Conservation (phyloP, 768 basidiomycete species). For the Suillus placidus region DNA sequence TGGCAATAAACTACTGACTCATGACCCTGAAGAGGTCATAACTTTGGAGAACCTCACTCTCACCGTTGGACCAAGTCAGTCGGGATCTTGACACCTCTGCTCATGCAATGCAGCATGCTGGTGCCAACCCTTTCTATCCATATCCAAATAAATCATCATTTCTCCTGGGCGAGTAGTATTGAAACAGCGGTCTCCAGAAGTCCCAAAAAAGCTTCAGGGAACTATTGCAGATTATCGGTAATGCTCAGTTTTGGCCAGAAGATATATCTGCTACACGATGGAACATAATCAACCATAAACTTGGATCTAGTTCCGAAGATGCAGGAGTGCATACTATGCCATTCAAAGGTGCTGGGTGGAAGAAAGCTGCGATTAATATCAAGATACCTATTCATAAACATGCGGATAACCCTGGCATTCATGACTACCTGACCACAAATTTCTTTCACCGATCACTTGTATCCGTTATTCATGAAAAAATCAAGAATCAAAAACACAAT, state of each 20-base stretch:
- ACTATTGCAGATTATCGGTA: constrained; percentile 16
- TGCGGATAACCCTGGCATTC: constrained; percentile 9
- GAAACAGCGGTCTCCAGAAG: constrained; percentile 22
- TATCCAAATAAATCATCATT: constrained; percentile 23
- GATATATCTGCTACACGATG: constrained; percentile 2
- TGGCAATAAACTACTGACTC: background rate
- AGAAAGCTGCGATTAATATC: constrained; percentile 7
- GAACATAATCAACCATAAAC: constrained; percentile 1
- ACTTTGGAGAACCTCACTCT: constrained; percentile 1
- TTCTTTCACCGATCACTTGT: constrained; percentile 18
- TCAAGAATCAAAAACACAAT: constrained; percentile 12
- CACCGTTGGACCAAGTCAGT: background rate
- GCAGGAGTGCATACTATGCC: background rate
- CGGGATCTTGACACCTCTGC: background rate
- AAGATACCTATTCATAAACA: constrained; percentile 14
- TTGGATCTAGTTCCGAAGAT: background rate
- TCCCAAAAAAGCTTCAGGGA: constrained; percentile 19
- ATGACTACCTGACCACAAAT: background rate
- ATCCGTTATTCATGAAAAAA: constrained; percentile 19
- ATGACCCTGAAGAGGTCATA: constrained; percentile 10
- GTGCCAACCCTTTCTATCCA: constrained; percentile 12
- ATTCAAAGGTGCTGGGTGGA: constrained; percentile 22
- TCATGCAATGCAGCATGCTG: background rate
- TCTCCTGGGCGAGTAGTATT: constrained; percentile 23
- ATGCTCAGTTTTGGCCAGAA: constrained; percentile 4